Evolutionary conservation across 192 early-diverging fungal species (phyloP), one percentile per base, ranked within the genome.

Genomic region (Fimicolochytrium jonesii): DNA sequence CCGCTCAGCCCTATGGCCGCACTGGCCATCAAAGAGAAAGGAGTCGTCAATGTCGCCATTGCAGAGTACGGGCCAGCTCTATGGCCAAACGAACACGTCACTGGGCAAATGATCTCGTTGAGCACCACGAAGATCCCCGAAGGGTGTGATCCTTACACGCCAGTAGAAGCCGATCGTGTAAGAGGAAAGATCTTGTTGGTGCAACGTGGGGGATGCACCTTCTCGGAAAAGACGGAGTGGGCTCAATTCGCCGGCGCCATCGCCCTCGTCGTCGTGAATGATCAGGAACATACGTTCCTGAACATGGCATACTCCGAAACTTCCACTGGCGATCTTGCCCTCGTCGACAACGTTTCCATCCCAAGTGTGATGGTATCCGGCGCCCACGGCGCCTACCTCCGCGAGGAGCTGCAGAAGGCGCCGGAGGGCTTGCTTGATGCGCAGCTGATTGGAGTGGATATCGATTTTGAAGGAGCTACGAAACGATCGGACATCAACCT

Each of bases 121-220:
- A n/a, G n/a, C n/a, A n/a, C n/a, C n/a, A n/a, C n/a, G n/a, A n/a
- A n/a, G n/a, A 1, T 6, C 37, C 1, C 22, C 7, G 9, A 31
- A 22, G 64, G 58, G 7, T 62, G 71, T 42, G 29, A 56, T 35
- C 50, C 55, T 10, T 45, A 36, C 39, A 22, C 56, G 2, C 41
- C 26, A 6, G 37, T 29, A 7, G 18, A 68, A 33, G 23, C 20
- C 6, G 3, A 6, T 2, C 0, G 35, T 17, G 31, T 67, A 6
- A 11, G 17, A 4, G 59, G 60, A 15, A 32, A 56, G 5, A 46
- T 79, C 17, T 25, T 67, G 11, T 33, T 79, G 25, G 57, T 79
- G 3, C 42, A 59, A 11, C 69, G 77, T 30, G 77, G 74, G 9
- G 66, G 64, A 7, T 79, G 77, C 54, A 52, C 50, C 18, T 79